Conservation (phyloP, 345 rosid genomes). For the Linum tenue region DNA sequence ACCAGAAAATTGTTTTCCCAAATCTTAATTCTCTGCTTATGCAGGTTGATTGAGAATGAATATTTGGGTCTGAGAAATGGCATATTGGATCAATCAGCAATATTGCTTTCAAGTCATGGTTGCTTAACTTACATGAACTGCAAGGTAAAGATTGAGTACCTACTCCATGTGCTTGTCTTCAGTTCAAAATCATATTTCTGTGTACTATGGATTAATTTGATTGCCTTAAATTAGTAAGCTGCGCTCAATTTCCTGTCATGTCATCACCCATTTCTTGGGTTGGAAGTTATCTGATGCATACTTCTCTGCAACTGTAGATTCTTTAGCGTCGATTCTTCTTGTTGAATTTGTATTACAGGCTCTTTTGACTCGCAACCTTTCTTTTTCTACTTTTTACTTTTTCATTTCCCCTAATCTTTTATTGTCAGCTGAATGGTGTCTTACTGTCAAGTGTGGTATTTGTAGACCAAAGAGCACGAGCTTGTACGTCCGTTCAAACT, state of each 20-base stretch:
- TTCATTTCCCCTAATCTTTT: neutral
- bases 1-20: neutral
- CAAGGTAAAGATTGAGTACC: conserved; percentile 44
- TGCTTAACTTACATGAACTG: conserved; percentile 85
- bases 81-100: conserved; percentile 92
- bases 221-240: no score
- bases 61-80: conserved; percentile 89
- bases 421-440: conserved; percentile 9
- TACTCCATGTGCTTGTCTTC: neutral
- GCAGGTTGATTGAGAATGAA: conserved; percentile 84
- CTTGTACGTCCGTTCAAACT: conserved; percentile 39
- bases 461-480: conserved; percentile 74
- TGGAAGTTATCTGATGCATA: no score
- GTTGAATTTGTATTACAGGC: no score
- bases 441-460: conserved; percentile 23
- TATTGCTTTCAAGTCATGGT: conserved; percentile 70
- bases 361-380: neutral
- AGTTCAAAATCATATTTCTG: no score
- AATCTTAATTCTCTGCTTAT: conserved; percentile 11
- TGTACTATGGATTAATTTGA: no score
- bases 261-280: no score
- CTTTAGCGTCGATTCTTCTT: no score
- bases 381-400: conserved; percentile 2
- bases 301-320: no score
- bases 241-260: no score